Percentiles rank a stretch among this genome's conserved stretches.
Evolutionary conservation across 1,139 yeast genomes (phyloP).

Genomic region (Eremothecium coryli): DNA sequence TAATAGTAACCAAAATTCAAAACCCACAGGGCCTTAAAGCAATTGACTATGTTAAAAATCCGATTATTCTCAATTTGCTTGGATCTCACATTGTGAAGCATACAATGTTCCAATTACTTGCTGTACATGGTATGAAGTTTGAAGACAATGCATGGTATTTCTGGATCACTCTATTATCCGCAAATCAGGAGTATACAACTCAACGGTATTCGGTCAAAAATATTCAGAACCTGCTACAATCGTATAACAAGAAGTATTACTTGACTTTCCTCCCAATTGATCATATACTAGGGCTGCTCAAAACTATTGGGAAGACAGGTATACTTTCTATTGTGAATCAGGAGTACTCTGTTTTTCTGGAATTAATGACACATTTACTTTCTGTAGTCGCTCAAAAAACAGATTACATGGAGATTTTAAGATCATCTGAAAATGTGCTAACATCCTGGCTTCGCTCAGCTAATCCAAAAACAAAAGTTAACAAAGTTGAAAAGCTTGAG

Average conservation of each 20-base stretch:
- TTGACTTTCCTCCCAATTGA: slow-evolving; percentile 11
- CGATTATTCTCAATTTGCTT: slow-evolving; percentile 14
- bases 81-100: slow-evolving; percentile 13
- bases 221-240: slow-evolving; percentile 10
- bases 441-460: slow-evolving; percentile 1
- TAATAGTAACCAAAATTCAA: slow-evolving; percentile 37
- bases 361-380: slow-evolving; percentile 14
- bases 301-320: slow-evolving; percentile 11
- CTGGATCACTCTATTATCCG: slow-evolving; percentile 11
- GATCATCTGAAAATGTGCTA: slow-evolving; percentile 9
- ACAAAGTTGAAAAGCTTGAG: slow-evolving; percentile 18
- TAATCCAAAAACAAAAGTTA: slow-evolving; percentile 3
- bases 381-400: slow-evolving; percentile 6
- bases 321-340: slow-evolving; percentile 13
- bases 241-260: slow-evolving; percentile 7
- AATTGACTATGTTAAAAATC: slow-evolving; percentile 45
- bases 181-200: slow-evolving; percentile 1
- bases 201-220: slow-evolving; percentile 8
- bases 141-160: slow-evolving; percentile 19
- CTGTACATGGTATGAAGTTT: slow-evolving; percentile 14
- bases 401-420: slow-evolving; percentile 6
- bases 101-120: slow-evolving; percentile 11
- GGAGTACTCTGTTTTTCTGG: slow-evolving; percentile 12
- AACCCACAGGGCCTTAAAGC: slow-evolving; percentile 33
- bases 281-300: slow-evolving; percentile 5